Conservation (phyloP, 371 early-diverging fungal genomes). For the Mortierella polycephala region DNA sequence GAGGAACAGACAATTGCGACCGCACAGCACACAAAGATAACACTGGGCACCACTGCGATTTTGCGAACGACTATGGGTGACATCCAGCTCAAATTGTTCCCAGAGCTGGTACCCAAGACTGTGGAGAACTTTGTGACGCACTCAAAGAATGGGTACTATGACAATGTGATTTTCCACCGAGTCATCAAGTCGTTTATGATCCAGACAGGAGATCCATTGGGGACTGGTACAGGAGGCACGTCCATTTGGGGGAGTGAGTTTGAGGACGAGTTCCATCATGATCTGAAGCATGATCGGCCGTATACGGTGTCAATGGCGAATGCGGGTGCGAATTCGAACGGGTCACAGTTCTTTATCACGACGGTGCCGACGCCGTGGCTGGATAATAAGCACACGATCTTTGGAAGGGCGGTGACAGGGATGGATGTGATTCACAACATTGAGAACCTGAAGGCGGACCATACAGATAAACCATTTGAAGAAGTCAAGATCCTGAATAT, state of each 20-base stretch:
- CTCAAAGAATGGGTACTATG: slow-evolving; percentile 81
- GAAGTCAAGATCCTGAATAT: slow-evolving; percentile 78
- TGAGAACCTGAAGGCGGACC: slow-evolving; percentile 80
- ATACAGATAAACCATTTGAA: slow-evolving; percentile 84
- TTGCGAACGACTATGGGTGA: slow-evolving; percentile 91
- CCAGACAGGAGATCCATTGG: slow-evolving; percentile 88
- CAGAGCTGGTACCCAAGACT: slow-evolving; percentile 90
- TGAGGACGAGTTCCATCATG: slow-evolving; percentile 92
- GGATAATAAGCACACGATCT: slow-evolving; percentile 97
- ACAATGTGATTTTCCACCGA: slow-evolving; percentile 86
- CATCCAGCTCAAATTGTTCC: slow-evolving; percentile 85
- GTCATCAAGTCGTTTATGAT: slow-evolving; percentile 94
- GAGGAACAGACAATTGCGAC: slow-evolving; percentile 94
- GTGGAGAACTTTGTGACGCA: slow-evolving; percentile 93
- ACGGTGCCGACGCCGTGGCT: slow-evolving; percentile 92
- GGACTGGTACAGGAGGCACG: slow-evolving; percentile 97
- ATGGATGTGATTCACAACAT: slow-evolving; percentile 94
- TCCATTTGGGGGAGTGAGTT: slow-evolving; percentile 95
- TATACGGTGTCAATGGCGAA: slow-evolving; percentile 99
- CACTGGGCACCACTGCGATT: slow-evolving; percentile 80
- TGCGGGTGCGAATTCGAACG: slow-evolving; percentile 93
- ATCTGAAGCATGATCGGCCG: slow-evolving; percentile 87
- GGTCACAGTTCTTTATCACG: slow-evolving; percentile 98
- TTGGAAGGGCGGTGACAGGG: slow-evolving; percentile 95
- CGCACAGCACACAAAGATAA: slow-evolving; percentile 63